Base-by-base conservation (phyloP, 2,329 filamentous ascomycete species). In the Calonectria pteridis region DNA sequence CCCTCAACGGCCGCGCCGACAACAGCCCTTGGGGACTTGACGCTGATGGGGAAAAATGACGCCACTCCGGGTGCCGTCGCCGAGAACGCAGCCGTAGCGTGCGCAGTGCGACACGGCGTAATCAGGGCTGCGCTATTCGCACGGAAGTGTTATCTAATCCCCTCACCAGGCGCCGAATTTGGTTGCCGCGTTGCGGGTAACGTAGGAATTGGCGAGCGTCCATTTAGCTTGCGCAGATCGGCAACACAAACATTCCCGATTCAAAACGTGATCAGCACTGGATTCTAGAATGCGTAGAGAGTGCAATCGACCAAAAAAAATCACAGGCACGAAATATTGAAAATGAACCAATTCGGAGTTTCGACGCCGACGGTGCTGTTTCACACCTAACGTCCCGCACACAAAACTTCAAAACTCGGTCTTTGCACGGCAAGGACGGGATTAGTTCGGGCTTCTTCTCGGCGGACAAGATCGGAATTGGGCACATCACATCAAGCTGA, bases 371-470 rank as follows among this genome's bases (percentile, higher is more conserved):
- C 18, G 18, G 33, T 66, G 50, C 63, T 53, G n/a, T 67, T 33
- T 58, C 33, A 40, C 26, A 18, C 23, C 23, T 13, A 13, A 46
- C 5, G 26, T 40, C 35, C 55, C 35, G 35, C 55, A 9, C 26
- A 16, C 53, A 33, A 35, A 37, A 58, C 53, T 59, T 37, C 51
- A 23, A 53, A 14, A 72, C 62, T 75, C 73, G 73, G 73, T 43
- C 33, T 74, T 80, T 73, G 49, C 70, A 50, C 73, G 70, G 73
- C 66, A 67, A 68, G 50, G 33, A 50, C 79, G 81, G 81, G 73
- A 78, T 81, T 82, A 81, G 79, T 77, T 83, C 81, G 81, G 81
- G 74, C 68, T 82, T 71, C 74, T 68, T 68, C 68, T 58, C 76
- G 40, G 62, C 75, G 71, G 74, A 78, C 78, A 63, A 65, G 75